These are phyloP conservation scores for Boeremia lycopersici DNA, from an alignment of 2,329 filamentous ascomycete species.

Conservation along the genomic window DNA sequence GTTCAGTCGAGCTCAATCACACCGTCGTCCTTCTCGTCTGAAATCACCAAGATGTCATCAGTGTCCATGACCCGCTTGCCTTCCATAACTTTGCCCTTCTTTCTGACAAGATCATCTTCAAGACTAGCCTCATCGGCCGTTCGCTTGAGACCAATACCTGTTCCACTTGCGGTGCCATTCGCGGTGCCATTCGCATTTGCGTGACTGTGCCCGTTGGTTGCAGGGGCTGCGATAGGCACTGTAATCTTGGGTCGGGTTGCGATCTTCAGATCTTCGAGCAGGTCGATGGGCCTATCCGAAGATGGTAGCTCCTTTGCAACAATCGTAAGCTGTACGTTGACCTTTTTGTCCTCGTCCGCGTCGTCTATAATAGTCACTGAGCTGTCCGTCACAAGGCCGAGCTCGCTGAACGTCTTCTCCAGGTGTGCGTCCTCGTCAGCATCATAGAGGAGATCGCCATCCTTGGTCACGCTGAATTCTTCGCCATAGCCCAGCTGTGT, in stretches of 20 bases:
- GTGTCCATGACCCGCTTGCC: slow-evolving; percentile 20
- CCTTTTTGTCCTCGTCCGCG: slow-evolving; percentile 75
- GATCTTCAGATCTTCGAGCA: slow-evolving; percentile 54
- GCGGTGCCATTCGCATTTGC: slow-evolving; percentile 24
- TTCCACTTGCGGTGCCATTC: slow-evolving; percentile 24
- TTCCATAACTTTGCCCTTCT: slow-evolving; percentile 50
- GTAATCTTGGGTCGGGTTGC: slow-evolving; percentile 52
- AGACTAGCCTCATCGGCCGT: slow-evolving; percentile 51
- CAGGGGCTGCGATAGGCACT: slow-evolving; percentile 21
- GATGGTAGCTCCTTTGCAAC: slow-evolving; percentile 57
- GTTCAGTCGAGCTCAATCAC: slow-evolving; percentile 45
- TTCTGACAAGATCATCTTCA: slow-evolving; percentile 44
- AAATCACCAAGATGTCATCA: slow-evolving; percentile 46
- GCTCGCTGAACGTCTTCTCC: slow-evolving; percentile 75
- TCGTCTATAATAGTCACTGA: slow-evolving; percentile 87
- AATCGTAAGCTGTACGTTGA: slow-evolving; percentile 79
- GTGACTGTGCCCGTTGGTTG: slow-evolving; percentile 37
- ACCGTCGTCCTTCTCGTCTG: slow-evolving; percentile 42
- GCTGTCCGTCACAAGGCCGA: slow-evolving; percentile 74
- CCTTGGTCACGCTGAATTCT: slow-evolving; percentile 78
- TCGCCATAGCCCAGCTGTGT: slow-evolving; percentile 76
- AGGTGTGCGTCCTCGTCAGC: slow-evolving; percentile 88
- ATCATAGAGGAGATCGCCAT: slow-evolving; percentile 81
- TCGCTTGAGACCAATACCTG: slow-evolving; percentile 47
- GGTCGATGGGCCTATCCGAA: slow-evolving; percentile 62